Evolutionary conservation across 2,329 filamentous ascomycete genomes (phyloP), one percentile per base, ranked within the genome.

Genomic region (Grosmannia huntii): DNA sequence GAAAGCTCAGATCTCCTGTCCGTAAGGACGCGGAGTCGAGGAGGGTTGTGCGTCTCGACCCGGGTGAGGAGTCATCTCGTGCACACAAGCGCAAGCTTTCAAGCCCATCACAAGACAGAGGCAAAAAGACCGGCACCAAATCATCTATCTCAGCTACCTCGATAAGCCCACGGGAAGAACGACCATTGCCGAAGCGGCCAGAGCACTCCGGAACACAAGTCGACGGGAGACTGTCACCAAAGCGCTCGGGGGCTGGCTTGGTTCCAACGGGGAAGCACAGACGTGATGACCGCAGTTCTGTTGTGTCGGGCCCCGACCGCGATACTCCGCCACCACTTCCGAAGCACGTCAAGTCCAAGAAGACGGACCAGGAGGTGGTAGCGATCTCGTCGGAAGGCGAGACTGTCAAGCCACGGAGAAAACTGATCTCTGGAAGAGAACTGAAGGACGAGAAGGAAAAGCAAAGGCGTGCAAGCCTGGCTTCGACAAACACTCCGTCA

Each of bases 341-440:
- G 2, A 84, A 81, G 61, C 71, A 75, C 14, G 62, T 69, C 49
- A 84, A 81, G 65, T 65, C 74, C 5, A 82, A 77, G 62, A 76
- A 77, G 53, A 68, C 73, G 1, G 82, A 85, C 56, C 74, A 78
- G 0, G 83, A 85, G 53, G 61, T 73, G 27, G 73, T 76, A 16
- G 74, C 71, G 2, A 70, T 74, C 7, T 81, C 79, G 0, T 83
- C 81, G 38, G 80, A 80, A 65, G 82, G 76, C 2, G 81, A 83
- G 65, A 68, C 77, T 10, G 67, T 74, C 25, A 86, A 85, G 65
- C 82, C 82, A 2, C 72, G 83, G 27, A 75, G 81, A 46, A 86
- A 85, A 65, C 74, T 86, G 12, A 75, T 86, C 23, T 85, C 83
- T 0, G 83, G 83, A 41, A 79, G 77, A 56, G 83, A 85, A 59